Evolutionary conservation across 805 yeast genomes (phyloP), one percentile per base, ranked within the genome.

Genomic region (Yarrowia alimentaria): DNA sequence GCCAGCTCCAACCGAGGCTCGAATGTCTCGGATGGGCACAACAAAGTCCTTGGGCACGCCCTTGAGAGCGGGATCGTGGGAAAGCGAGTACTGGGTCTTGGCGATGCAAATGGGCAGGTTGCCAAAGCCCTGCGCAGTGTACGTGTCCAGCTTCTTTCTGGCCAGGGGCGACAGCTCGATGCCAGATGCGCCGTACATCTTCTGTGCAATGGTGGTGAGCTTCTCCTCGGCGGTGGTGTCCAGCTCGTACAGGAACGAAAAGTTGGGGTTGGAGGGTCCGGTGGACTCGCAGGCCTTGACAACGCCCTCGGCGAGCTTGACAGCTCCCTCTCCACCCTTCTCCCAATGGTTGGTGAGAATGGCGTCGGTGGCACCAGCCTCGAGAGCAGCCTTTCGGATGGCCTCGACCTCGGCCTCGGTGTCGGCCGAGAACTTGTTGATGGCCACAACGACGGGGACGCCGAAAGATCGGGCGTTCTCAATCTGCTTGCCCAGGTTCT

Each of bases 1-100:
- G 8, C 97, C 97, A 40, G 97, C 98, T 68, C 99, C 99, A 52
- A 87, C 86, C 28, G 95, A 84, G 31, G 91, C 90, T 69, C 95
- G 83, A 57, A 91, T 86, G 61, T 91, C 99, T 67, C 95, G 79
- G 60, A 91, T 88, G 45, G 99, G 98, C 66, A 91, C 85, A 13
- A 80, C 85, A 74, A 90, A 91, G 7, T 95, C 96, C 43, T 32
- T 31, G 58, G 99, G 99, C 33, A 88, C 96, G 65, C 96, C 96
- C 72, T 90, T 90, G 67, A 93, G 77, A 17, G 79, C 72, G 34
- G 98, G 89, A 68, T 91, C 98, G 64, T 90, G 97, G 3, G 97
- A 89, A 59, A 91, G 74, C 0, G 96, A 88, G 74, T 91, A 91
- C 69, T 91, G 99, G 2, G 99, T 91, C 76, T 91, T 91, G 54